Base-by-base conservation (phyloP, 2,329 filamentous ascomycete genomes). In the Lachnellula subtilissima region DNA sequence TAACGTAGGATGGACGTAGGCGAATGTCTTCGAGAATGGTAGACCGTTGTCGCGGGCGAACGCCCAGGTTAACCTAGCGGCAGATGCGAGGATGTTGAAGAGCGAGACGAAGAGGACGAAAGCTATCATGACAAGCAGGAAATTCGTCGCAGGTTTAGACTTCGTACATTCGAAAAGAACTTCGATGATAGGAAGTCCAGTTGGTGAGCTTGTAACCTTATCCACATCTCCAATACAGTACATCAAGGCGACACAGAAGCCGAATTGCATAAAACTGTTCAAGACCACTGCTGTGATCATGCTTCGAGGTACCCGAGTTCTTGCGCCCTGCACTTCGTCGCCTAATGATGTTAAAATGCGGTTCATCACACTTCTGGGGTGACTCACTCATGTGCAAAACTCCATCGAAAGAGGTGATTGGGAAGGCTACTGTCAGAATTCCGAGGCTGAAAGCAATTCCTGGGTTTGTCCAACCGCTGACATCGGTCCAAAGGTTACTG, bases 111-210 rank as follows among this genome's bases (percentile, higher is more conserved):
- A 42, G 36, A 55, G 42, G 25, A 51, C 19, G 17, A 61, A 40
- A 3, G 46, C 48, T 17, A 78, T 72, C 15, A 78, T 70, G 1
- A 72, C 71, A 0, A 73, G 70, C 70, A 81, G 75, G 8, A 74
- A 72, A 14, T 74, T 76, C 2, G 77, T 75, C 1, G 73, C 77
- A 1, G 69, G 70, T 4, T 68, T 65, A 17, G 71, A 76, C 25
- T 66, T 60, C 2, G 75, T 77, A 4, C 74, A 75, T 56, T 77
- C 65, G 47, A 67, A 64, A 58, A 82, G 81, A 37, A 83, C 75
- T 28, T 78, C 73, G 65, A 77, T 72, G 67, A 78, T 74, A 5
- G 78, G 74, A 58, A 74, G 78, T 0, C 73, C 72, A 11, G 75
- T 78, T 1, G 70, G 67, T 0, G 73, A 70, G 4, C 65, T 55